Conservation (phyloP, 768 basidiomycete genomes). For the Hebeloma cylindrosporum region DNA sequence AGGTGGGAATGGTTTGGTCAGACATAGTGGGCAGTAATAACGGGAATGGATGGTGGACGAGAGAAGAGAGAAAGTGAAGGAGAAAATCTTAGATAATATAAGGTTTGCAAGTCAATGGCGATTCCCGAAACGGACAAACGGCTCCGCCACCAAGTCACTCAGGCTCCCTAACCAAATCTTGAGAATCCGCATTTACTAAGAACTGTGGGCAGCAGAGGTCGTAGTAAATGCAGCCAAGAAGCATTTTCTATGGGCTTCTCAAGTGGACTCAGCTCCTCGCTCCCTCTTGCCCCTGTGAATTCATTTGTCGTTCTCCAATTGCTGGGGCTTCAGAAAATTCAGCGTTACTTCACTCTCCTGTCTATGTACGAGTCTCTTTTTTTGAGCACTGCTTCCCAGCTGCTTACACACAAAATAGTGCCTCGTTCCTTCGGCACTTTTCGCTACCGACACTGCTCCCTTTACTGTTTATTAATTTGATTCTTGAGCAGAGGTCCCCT, state of each 20-base stretch:
- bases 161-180: constrained; percentile 2
- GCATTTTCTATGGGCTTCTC: too few species aligned
- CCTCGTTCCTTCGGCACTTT: background rate
- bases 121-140: constrained; percentile 35
- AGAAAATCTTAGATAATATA: constrained; percentile 40
- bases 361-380: background rate
- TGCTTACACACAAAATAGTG: background rate
- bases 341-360: background rate
- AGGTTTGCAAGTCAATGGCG: constrained; percentile 40
- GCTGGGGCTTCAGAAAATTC: too few species aligned
- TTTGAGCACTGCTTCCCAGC: background rate
- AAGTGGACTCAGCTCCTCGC: too few species aligned
- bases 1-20: constrained; percentile 67
- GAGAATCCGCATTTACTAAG: too few species aligned
- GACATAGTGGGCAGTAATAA: constrained; percentile 40
- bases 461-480: too few species aligned
- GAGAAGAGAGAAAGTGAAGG: constrained; percentile 28
- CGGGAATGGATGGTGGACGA: constrained; percentile 24
- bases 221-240: background rate
- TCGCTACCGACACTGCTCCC: background rate
- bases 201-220: too few species aligned
- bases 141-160: constrained; percentile 15
- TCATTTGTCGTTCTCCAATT: too few species aligned
- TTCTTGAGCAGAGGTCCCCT: too few species aligned
- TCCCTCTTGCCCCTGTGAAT: too few species aligned